phyloP scores from a whole-genome alignment of 805 yeast genomes.

The Starmerella ratchasimensis region DNA sequence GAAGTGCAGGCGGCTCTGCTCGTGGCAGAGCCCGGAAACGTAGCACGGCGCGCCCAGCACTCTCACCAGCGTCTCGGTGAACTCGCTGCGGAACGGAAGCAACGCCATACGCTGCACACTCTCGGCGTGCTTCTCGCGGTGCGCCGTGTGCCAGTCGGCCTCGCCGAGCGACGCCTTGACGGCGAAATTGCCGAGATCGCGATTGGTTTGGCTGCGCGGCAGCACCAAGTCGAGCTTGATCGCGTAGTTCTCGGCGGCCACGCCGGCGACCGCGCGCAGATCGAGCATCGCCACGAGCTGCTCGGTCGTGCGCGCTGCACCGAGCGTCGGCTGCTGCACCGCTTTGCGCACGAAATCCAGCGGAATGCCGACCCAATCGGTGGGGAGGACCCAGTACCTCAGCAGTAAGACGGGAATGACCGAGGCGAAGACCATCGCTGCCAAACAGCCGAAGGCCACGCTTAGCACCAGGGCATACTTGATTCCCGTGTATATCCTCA shows the following conservation, averaged over 20 bases:
- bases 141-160: neutral
- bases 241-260: conserved; percentile 19
- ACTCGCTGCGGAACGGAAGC: conserved; percentile 23
- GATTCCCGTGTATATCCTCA: neutral
- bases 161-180: conserved; percentile 18
- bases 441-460: neutral
- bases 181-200: conserved; percentile 26
- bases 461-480: neutral
- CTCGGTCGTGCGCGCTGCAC: neutral
- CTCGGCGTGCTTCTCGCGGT: neutral
- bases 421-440: conserved; percentile 2
- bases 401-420: conserved; percentile 3
- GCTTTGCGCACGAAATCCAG: conserved; percentile 12
- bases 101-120: conserved; percentile 21
- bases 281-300: conserved; percentile 10
- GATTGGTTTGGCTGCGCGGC: conserved; percentile 25
- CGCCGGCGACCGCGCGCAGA: neutral
- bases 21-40: conserved; percentile 20
- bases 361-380: neutral
- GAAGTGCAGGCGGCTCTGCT: conserved; percentile 20
- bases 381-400: conserved; percentile 10
- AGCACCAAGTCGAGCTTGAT: conserved; percentile 22
- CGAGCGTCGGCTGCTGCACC: neutral
- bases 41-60: conserved; percentile 23
- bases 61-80: conserved; percentile 22